Evolutionary conservation across 352 stramenopile species (phyloP), one percentile per base, ranked within the genome.

Genomic region (Pythium folliculosum): DNA sequence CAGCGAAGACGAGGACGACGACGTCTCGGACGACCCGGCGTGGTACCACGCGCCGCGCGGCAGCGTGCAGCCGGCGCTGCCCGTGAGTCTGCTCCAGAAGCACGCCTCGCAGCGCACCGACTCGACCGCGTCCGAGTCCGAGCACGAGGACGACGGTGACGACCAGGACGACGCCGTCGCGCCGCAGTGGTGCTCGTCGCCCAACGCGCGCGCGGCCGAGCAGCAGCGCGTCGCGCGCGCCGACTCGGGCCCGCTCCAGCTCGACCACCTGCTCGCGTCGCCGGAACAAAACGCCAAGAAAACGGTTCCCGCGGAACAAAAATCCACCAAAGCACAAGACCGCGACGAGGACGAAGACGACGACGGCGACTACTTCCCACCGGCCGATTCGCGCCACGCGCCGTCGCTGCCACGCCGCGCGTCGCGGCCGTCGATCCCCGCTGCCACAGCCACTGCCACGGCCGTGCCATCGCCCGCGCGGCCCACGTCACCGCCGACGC

Each of bases 1-100:
- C 59, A 66, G 57, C 43, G 64, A 77, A 48, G 71, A 86, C 35
- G 45, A 25, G 16, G 77, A 88, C 45, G 81, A 92, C 61, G 82
- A 90, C 47, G 77, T 82, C 45, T 88, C 77, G 61, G 82, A 90
- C 63, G 80, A 90, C 57, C 82, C 82, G 17, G 71, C 77, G 30
- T 92, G 84, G 84, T 90, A 90, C 81, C 80, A 77, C 49, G 84
- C 79, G 13, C 82, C 82, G 27, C 77, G 77, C 30, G 79, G 73
- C 49, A 88, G 76, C 32, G 69, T 92, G 48, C 81, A 91, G 73
- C 74, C 77, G 0, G 70, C 81, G 13, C 60, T 91, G 43, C 77
- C 82, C 17, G 52, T 78, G 32, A 84, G 65, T 37, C 60, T 92
- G 47, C 76, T 92, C 58, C 86, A 89, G 72, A 90, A 92, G 69